Conservation (phyloP, 1,284 basidiomycete species). For the Phenoliferia sp. region DNA sequence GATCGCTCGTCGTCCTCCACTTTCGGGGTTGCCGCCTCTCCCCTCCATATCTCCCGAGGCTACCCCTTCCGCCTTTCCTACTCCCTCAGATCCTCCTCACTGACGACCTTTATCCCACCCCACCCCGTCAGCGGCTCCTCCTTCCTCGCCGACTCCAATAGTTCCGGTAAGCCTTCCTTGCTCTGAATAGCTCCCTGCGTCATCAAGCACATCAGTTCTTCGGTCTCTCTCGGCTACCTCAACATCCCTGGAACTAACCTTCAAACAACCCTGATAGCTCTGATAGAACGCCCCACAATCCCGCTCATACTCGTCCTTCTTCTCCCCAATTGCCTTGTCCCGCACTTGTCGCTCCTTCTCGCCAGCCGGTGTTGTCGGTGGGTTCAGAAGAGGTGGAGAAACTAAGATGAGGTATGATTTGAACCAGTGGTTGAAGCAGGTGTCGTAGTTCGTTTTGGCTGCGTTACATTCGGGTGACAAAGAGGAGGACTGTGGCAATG, state of each 20-base stretch:
- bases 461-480: conserved; percentile 60
- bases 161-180: conserved; percentile 32
- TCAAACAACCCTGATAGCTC: conserved; percentile 72
- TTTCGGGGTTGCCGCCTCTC: no score
- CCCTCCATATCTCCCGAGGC: no score
- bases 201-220: not conserved
- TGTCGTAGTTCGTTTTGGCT: conserved; percentile 81
- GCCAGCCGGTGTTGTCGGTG: conserved; percentile 40
- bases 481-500: conserved; percentile 19
- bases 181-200: not conserved
- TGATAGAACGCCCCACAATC: conserved; percentile 77
- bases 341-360: conserved; percentile 44
- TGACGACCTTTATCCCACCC: conserved; percentile 32
- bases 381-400: conserved; percentile 14
- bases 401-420: conserved; percentile 67
- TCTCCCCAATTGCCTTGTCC: conserved; percentile 42
- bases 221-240: not conserved
- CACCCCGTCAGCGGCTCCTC: conserved; percentile 62
- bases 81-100: conserved; percentile 6
- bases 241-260: conserved; percentile 48
- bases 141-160: conserved; percentile 71
- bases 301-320: conserved; percentile 71
- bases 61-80: no score
- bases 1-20: no score
- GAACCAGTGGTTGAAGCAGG: conserved; percentile 95